Conservation (phyloP, 2,329 filamentous ascomycete genomes). For the Diaporthe batatas region DNA sequence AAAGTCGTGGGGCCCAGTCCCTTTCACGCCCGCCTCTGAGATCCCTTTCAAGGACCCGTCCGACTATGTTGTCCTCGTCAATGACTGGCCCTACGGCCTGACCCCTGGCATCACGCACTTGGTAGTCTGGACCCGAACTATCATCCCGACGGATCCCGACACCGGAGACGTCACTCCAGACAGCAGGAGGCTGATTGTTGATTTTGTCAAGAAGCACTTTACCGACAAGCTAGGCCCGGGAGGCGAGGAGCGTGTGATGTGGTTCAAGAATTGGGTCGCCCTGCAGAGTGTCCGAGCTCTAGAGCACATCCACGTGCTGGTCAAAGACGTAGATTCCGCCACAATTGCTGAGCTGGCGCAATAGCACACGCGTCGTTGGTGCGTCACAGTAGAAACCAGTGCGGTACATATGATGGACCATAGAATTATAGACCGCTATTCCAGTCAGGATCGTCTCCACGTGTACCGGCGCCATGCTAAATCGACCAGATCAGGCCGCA, state of each 20-base stretch:
- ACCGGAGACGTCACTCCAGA: constrained; percentile 80
- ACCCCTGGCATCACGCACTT: constrained; percentile 78
- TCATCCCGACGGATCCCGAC: constrained; percentile 76
- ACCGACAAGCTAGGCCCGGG: constrained; percentile 65
- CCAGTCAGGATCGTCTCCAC: background rate
- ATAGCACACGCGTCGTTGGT: constrained; percentile 58
- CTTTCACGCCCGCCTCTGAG: constrained; percentile 65
- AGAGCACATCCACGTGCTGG: constrained; percentile 89
- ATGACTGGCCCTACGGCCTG: constrained; percentile 95
- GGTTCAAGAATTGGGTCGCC: constrained; percentile 95
- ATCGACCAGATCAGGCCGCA: constrained; percentile 54
- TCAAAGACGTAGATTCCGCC: constrained; percentile 66
- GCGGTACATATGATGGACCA: background rate
- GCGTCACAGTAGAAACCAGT: constrained; percentile 36
- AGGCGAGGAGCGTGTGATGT: constrained; percentile 71
- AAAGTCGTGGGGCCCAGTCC: constrained; percentile 72
- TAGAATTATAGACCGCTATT: constrained; percentile 3
- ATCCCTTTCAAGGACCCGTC: constrained; percentile 66
- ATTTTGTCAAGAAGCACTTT: constrained; percentile 80
- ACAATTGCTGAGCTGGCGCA: constrained; percentile 67
- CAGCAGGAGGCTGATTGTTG: constrained; percentile 73
- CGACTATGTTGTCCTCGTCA: constrained; percentile 80
- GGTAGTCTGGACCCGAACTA: constrained; percentile 91
- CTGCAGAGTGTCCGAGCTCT: constrained; percentile 89
- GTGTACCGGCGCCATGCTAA: background rate